A percentile compares a stretch with the other conserved stretches of the same genome.
Conservation (phyloP, 2,329 filamentous ascomycete genomes). For the Pezizomycotina sp. region DNA sequence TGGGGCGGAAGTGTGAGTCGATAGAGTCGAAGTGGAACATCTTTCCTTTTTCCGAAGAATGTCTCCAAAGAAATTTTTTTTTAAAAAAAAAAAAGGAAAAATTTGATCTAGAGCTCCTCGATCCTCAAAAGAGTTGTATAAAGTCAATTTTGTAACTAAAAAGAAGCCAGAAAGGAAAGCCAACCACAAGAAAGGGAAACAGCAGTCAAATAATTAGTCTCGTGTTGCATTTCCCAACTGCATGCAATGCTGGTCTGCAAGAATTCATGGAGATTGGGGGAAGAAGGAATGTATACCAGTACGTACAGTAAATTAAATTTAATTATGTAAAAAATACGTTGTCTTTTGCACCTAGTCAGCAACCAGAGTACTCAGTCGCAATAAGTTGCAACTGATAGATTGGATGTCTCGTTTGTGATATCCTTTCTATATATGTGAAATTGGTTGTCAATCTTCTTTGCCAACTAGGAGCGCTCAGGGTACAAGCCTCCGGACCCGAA, state of each 20-base stretch:
- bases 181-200: conserved; percentile 4
- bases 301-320: conserved; percentile 7
- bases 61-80: background rate
- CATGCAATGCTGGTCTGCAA: too few species aligned
- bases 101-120: background rate
- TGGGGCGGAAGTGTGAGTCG: conserved; percentile 16
- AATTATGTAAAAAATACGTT: background rate
- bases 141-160: conserved; percentile 5
- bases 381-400: conserved; percentile 2
- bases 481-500: conserved; percentile 14
- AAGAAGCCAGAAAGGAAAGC: conserved; percentile 7
- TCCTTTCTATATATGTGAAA: too few species aligned
- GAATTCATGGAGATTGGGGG: too few species aligned
- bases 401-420: conserved; percentile 4
- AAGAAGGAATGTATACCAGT: too few species aligned
- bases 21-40: conserved; percentile 19
- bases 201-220: too few species aligned
- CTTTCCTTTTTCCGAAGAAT: background rate
- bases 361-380: conserved; percentile 4
- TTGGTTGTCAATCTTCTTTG: too few species aligned
- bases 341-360: background rate
- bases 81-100: background rate
- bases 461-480: too few species aligned
- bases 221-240: too few species aligned
- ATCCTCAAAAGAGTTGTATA: background rate